phyloP scores from a whole-genome alignment of 495 filamentous ascomycete species.

The Penicillium daleae region DNA sequence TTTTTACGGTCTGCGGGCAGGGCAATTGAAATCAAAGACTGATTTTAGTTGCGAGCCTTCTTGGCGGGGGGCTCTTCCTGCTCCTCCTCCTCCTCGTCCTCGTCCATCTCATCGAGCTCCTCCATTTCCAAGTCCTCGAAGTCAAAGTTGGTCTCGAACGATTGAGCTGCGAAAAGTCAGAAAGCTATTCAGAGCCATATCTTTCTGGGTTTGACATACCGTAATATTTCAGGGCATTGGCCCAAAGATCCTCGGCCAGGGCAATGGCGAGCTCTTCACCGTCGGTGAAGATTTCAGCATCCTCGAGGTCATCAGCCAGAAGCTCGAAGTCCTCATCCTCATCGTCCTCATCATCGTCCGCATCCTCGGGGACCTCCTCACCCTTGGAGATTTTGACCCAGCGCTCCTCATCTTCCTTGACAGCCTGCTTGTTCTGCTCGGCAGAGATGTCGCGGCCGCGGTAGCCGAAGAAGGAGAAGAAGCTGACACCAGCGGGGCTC shows the following conservation, averaged over 20 bases:
- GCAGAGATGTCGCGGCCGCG: slow-evolving; percentile 65
- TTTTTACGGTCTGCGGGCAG: slow-evolving; percentile 19
- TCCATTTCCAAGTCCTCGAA: slow-evolving; percentile 43
- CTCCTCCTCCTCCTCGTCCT: slow-evolving; percentile 39
- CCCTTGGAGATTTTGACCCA: slow-evolving; percentile 58
- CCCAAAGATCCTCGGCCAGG: slow-evolving; percentile 85
- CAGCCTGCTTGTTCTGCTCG: slow-evolving; percentile 66
- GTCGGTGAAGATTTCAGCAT: slow-evolving; percentile 76
- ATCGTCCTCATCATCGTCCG: slow-evolving; percentile 48
- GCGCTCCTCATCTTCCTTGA: slow-evolving; percentile 59
- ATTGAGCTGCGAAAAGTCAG: slow-evolving; percentile 32
- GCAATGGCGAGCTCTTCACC: slow-evolving; percentile 80
- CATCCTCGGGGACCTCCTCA: slow-evolving; percentile 51
- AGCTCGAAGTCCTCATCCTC: slow-evolving; percentile 54
- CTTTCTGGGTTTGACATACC: slow-evolving; percentile 57
- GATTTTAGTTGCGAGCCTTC: slow-evolving; percentile 44
- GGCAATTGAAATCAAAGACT: slow-evolving; percentile 13
- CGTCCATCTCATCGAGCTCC: slow-evolving; percentile 35
- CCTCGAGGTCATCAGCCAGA: slow-evolving; percentile 56
- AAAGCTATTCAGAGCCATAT: not conserved
- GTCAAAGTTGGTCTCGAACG: slow-evolving; percentile 35
- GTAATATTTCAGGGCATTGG: slow-evolving; percentile 85
- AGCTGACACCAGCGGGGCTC: slow-evolving; percentile 65
- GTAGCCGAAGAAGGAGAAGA: slow-evolving; percentile 89
- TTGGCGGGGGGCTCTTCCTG: slow-evolving; percentile 46